Evolutionary conservation across 2,329 filamentous ascomycete genomes (phyloP).

Genomic region (Fusarium sp.): DNA sequence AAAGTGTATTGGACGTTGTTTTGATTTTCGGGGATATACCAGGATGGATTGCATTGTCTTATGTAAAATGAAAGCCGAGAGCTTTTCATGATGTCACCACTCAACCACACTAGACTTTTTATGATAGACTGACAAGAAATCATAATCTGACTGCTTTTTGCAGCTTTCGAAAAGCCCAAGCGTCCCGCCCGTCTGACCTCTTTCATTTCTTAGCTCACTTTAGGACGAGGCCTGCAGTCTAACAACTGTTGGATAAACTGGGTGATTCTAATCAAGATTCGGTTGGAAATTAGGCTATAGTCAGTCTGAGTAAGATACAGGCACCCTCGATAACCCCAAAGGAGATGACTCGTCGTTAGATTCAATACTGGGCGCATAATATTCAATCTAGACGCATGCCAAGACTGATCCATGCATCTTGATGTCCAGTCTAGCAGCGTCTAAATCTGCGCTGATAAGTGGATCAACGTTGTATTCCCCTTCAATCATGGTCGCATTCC

Average conservation of each 20-base stretch:
- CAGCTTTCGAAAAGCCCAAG: not conserved
- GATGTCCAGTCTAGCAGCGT: not conserved
- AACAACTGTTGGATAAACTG: not conserved
- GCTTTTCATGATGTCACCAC: not conserved
- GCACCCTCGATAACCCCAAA: not conserved
- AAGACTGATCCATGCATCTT: not conserved
- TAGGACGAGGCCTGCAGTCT: too few relatives aligned
- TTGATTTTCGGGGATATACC: not conserved
- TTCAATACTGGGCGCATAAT: not conserved
- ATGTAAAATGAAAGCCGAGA: too few relatives aligned
- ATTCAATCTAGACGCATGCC: not conserved
- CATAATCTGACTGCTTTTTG: not conserved
- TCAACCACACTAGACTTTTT: not conserved
- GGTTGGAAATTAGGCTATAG: not conserved
- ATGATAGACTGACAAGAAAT: not conserved
- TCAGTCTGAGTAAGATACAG: not conserved
- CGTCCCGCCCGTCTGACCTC: not conserved
- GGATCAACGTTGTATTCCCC: not conserved
- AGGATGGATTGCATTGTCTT: not conserved
- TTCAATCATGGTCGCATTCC: not conserved
- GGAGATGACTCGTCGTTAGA: not conserved
- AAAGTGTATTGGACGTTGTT: not conserved
- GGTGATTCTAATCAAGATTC: not conserved
- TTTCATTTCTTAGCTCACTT: not conserved
- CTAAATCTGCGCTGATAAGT: not conserved